Percentiles rank a stretch among this genome's conserved stretches.
Conservation (phyloP, 352 stramenopile genomes). For the Aphanomyces cochlioides region DNA sequence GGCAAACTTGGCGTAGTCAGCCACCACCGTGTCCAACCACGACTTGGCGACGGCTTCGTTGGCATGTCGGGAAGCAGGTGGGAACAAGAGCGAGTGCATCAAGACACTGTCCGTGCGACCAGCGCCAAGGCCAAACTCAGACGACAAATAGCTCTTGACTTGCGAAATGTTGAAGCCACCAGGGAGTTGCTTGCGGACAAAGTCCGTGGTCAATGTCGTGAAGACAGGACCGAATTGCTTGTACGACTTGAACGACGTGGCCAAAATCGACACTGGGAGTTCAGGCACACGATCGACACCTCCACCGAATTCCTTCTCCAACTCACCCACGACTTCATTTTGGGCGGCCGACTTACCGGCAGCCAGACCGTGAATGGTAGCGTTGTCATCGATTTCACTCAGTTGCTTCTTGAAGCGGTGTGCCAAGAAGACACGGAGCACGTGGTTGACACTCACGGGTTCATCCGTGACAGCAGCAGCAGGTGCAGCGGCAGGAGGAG, state of each 20-base stretch:
- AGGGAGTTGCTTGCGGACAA: constrained; percentile 74
- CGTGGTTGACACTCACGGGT: constrained; percentile 56
- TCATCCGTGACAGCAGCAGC: constrained; percentile 43
- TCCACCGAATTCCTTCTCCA: constrained; percentile 78
- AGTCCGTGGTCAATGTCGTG: constrained; percentile 55
- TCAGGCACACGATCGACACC: constrained; percentile 54
- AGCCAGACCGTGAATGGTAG: constrained; percentile 69
- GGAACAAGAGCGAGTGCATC: constrained; percentile 51
- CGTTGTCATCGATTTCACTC: constrained; percentile 55
- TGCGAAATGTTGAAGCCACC: constrained; percentile 75
- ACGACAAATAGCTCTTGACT: constrained; percentile 60
- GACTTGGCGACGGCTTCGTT: constrained; percentile 60
- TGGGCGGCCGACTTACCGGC: constrained; percentile 80
- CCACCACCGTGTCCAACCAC: constrained; percentile 70
- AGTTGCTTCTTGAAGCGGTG: constrained; percentile 71
- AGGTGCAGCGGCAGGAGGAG: constrained; percentile 24
- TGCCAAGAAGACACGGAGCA: constrained; percentile 63
- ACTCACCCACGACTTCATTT: constrained; percentile 82
- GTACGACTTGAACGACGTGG: constrained; percentile 61
- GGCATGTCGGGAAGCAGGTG: constrained; percentile 59
- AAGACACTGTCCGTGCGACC: constrained; percentile 71
- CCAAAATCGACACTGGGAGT: constrained; percentile 66
- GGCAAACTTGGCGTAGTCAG: constrained; percentile 59
- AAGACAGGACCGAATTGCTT: constrained; percentile 63
- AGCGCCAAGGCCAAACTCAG: constrained; percentile 51